A percentile compares a stretch with the other conserved stretches of the same genome.
Conservation (phyloP, 2,329 filamentous ascomycete species). For the Fusarium denticulatum region DNA sequence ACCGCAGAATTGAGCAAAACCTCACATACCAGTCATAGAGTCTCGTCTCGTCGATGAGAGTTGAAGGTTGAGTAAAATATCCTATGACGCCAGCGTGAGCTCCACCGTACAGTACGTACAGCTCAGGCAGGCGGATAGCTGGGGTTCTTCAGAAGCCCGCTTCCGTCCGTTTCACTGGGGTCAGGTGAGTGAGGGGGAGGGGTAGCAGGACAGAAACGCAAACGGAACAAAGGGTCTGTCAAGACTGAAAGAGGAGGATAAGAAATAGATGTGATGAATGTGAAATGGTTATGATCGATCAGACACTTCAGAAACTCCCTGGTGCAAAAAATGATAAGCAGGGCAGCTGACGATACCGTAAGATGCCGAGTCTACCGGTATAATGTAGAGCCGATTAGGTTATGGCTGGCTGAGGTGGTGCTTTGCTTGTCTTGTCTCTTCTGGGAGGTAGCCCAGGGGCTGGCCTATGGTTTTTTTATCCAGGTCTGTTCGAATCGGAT, state of each 20-base stretch:
- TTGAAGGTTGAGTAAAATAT: conserved; percentile 28
- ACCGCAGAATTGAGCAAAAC: conserved; percentile 31
- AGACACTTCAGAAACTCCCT: neutral
- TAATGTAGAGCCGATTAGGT: conserved; percentile 17
- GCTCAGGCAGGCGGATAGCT: conserved; percentile 1
- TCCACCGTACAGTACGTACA: conserved; percentile 10
- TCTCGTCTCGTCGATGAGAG: conserved; percentile 2
- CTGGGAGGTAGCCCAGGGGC: conserved; percentile 21
- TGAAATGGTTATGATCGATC: neutral
- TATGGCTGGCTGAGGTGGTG: neutral
- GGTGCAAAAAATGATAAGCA: conserved; percentile 5
- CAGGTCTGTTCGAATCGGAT: neutral
- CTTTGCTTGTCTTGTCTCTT: neutral
- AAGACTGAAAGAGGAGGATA: neutral
- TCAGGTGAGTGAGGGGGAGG: conserved; percentile 38
- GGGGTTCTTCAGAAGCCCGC: conserved; percentile 20
- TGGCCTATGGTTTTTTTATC: neutral
- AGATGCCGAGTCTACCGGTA: conserved; percentile 27
- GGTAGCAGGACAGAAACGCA: conserved; percentile 7
- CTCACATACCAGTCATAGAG: conserved; percentile 45
- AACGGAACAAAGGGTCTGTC: neutral
- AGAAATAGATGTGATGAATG: neutral
- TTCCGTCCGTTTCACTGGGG: conserved; percentile 5
- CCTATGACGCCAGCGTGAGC: conserved; percentile 31
- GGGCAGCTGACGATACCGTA: conserved; percentile 21